Conservation (phyloP, 352 stramenopile genomes). For the Globisporangium heterothallicum region DNA sequence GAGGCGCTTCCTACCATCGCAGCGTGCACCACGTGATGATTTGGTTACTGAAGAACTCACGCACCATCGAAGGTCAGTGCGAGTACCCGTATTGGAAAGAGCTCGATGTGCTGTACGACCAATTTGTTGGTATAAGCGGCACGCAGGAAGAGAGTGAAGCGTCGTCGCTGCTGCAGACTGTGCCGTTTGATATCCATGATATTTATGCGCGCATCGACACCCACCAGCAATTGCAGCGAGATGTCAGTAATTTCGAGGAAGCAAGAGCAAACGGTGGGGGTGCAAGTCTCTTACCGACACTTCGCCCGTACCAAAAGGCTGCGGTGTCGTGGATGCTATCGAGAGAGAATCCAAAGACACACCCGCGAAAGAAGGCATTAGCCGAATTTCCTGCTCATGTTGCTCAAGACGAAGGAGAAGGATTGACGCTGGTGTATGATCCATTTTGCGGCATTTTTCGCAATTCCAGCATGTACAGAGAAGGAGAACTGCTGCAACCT, state of each 20-base stretch:
- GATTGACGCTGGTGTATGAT: constrained; percentile 24
- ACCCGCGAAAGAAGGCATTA: constrained; percentile 13
- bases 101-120: constrained; percentile 40
- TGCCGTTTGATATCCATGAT: constrained; percentile 47
- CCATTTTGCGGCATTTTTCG: constrained; percentile 30
- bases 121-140: constrained; percentile 19
- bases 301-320: constrained; percentile 97
- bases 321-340: constrained; percentile 92
- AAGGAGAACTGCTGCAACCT: neutral
- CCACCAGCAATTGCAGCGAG: constrained; percentile 25
- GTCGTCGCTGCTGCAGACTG: constrained; percentile 1
- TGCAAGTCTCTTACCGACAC: constrained; percentile 54
- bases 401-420: neutral
- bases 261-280: constrained; percentile 1
- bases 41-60: constrained; percentile 37
- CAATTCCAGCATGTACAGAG: neutral
- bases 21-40: constrained; percentile 50
- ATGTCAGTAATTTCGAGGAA: constrained; percentile 19
- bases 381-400: neutral
- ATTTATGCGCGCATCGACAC: constrained; percentile 52
- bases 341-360: constrained; percentile 68
- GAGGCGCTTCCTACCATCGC: constrained; percentile 7
- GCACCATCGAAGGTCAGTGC: constrained; percentile 17
- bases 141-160: too few relatives aligned
- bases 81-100: constrained; percentile 46